Evolutionary conservation across 768 basidiomycete genomes (phyloP), one percentile per base, ranked within the genome.

Genomic region (Phylloporus scabripes): DNA sequence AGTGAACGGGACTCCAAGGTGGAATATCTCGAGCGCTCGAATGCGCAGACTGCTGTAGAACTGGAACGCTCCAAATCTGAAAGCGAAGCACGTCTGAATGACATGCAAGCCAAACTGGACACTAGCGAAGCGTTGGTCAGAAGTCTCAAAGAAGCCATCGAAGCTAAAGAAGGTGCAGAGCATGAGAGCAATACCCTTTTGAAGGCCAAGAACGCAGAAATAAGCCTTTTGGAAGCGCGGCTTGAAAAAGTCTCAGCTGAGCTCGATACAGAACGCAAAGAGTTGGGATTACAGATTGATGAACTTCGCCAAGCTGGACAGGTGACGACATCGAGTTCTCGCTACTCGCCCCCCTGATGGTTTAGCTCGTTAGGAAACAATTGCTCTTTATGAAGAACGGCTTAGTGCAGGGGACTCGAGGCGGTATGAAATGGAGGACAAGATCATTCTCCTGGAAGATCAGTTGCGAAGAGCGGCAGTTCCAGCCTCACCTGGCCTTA

Each of bases 301-400:
- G 88, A 92, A 60, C 76, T 98, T 36, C 78, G 91, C 28, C 75
- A 79, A 54, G 95, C 94, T 21, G 94, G 94, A 31, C 90, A 94
- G 74, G 91, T 90, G 60, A 57, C 74, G 52, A 18, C 11, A 20
- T 40, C 24, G 15, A 26, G 10, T 43, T 34, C 42, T 17, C 48
- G 28, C 15, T 26, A 12, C 34, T 24, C 18, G 17, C 17, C 11
- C 18, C 9, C 38, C 47, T 40, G 17, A 55, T 23, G 14, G 14
- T 48, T 45, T 18, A 46, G 49, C 11, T 42, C 45, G 42, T 42
- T 21, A 93, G 89, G 91, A 92, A 81, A 92, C 93, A 0, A 96
- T 96, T 51, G 89, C 90, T 17, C 75, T 96, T 10, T 97, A 98
- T 61, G 95, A 99, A 70, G 91, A 93, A 61, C 81, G 85, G 32